Percentiles rank a stretch among this genome's conserved stretches.
phyloP scores from a whole-genome alignment of 805 yeast genomes.

The Lipomyces sp. region DNA sequence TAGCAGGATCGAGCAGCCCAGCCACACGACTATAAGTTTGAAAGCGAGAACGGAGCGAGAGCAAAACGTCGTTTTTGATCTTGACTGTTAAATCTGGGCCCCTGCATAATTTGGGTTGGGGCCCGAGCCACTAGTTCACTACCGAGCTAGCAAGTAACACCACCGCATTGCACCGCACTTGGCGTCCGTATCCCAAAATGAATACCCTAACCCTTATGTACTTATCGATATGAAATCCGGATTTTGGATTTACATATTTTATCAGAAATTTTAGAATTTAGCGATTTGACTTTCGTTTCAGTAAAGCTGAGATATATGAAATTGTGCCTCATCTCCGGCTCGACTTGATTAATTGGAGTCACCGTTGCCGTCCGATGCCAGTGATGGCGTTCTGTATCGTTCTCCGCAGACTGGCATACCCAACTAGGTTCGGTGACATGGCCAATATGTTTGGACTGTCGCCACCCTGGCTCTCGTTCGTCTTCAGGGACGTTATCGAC shows the following conservation, averaged over 20 bases:
- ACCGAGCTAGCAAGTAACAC: too few relatives aligned
- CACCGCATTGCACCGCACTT: too few relatives aligned
- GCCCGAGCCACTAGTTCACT: too few relatives aligned
- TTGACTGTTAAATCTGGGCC: neutral
- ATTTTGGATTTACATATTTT: too few relatives aligned
- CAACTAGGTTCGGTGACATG: neutral
- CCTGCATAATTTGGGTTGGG: neutral
- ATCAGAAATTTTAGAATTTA: too few relatives aligned
- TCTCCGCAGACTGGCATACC: neutral
- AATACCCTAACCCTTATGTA: too few relatives aligned
- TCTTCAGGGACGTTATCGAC: neutral
- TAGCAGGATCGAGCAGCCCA: neutral
- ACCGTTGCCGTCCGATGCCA: neutral
- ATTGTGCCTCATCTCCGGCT: too few relatives aligned
- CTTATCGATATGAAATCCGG: too few relatives aligned
- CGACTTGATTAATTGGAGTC: neutral
- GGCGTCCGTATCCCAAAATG: too few relatives aligned
- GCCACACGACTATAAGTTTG: neutral
- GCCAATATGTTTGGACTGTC: neutral
- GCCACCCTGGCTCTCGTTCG: neutral
- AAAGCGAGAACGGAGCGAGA: neutral
- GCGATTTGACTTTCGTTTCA: too few relatives aligned
- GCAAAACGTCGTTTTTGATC: neutral
- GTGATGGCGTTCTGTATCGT: neutral
- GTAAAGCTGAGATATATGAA: too few relatives aligned